Conservation (phyloP, 805 yeast species). For the Candida easanensis region DNA sequence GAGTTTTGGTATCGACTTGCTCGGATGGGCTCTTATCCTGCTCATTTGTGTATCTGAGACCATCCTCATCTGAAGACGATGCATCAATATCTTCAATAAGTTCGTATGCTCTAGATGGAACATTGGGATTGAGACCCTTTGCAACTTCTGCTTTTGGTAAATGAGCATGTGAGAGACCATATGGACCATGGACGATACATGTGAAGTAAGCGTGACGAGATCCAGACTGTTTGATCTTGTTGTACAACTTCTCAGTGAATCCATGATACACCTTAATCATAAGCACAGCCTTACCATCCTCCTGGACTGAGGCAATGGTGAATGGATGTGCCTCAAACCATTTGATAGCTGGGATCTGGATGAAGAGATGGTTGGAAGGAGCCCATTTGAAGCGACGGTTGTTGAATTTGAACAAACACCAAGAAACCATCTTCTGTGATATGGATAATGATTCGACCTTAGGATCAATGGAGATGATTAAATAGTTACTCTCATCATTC, state of each 20-base stretch:
- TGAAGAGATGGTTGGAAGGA: slow-evolving; percentile 25
- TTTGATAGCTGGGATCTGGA: slow-evolving; percentile 21
- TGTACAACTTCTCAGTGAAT: slow-evolving; percentile 22
- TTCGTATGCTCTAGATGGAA: slow-evolving; percentile 3
- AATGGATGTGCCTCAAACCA: slow-evolving; percentile 28
- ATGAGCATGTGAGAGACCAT: slow-evolving; percentile 21
- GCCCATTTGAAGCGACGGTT: slow-evolving; percentile 16
- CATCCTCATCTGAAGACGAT: background rate
- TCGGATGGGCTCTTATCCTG: no score
- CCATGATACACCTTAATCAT: slow-evolving; percentile 24
- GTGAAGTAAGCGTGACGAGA: slow-evolving; percentile 6
- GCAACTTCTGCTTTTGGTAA: slow-evolving; percentile 10
- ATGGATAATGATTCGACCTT: background rate
- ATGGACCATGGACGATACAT: slow-evolving; percentile 29
- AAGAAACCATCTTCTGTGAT: slow-evolving; percentile 1
- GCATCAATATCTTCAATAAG: background rate
- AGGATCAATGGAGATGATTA: slow-evolving; percentile 17
- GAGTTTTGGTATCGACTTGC: background rate
- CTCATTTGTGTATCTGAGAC: no score
- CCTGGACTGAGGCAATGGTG: slow-evolving; percentile 24
- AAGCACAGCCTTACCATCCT: slow-evolving; percentile 8
- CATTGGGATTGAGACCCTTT: background rate
- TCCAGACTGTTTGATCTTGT: slow-evolving; percentile 4
- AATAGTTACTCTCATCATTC: slow-evolving; percentile 6
- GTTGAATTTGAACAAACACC: slow-evolving; percentile 9